phyloP scores from a whole-genome alignment of 116 monocot species.

The Posidonia oceanica region DNA sequence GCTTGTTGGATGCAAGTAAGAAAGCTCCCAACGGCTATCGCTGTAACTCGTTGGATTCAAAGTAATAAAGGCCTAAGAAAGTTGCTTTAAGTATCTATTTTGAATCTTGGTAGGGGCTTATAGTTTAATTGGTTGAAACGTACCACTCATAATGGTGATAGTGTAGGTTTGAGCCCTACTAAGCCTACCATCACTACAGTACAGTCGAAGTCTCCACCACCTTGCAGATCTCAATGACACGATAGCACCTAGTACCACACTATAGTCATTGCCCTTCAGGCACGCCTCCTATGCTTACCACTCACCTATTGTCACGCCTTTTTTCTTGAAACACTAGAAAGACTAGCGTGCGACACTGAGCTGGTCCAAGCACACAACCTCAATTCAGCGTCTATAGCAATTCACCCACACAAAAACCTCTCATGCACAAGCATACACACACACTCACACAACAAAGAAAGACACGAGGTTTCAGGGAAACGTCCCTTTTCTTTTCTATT shows the following conservation, averaged over 20 bases:
- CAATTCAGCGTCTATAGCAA: no score
- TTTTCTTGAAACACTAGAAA: no score
- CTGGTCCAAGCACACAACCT: no score
- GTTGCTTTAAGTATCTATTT: neutral
- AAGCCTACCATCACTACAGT: neutral
- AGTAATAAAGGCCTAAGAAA: no score
- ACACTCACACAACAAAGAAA: no score
- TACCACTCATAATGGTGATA: slow-evolving; percentile 14
- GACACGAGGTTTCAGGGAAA: no score
- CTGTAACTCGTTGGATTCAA: neutral
- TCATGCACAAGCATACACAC: no score
- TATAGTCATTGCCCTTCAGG: neutral
- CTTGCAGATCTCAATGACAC: neutral
- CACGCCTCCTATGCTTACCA: neutral
- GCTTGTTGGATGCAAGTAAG: neutral
- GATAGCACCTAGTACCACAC: neutral
- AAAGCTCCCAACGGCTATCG: neutral
- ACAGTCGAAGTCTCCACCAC: neutral
- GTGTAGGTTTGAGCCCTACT: slow-evolving; percentile 11
- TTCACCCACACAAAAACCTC: no score
- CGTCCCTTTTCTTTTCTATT: no score
- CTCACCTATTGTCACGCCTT: neutral
- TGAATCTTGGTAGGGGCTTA: slow-evolving; percentile 6
- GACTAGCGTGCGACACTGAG: no score
- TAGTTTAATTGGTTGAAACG: slow-evolving; percentile 24